A percentile compares a stretch with the other conserved stretches of the same genome.
Evolutionary conservation across 2,329 filamentous ascomycete genomes (phyloP).

Genomic region (Beauveria australis): DNA sequence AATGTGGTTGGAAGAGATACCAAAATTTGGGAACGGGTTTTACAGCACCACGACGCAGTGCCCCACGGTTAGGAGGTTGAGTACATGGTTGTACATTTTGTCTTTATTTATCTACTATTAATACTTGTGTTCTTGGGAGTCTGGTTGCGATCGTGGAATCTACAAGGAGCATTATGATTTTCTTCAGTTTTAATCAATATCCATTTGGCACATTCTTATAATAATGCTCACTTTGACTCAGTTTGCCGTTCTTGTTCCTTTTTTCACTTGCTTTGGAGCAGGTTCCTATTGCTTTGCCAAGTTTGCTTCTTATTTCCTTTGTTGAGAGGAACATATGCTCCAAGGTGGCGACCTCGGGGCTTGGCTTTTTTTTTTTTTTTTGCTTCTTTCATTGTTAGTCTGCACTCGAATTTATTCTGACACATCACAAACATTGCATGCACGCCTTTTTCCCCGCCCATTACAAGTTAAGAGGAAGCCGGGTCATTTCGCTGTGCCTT

Average conservation of each 20-base stretch:
- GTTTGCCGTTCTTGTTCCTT: background rate
- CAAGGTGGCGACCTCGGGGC: slow-evolving; percentile 13
- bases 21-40: slow-evolving; percentile 3
- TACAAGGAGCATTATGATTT: background rate
- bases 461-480: background rate
- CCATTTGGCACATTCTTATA: background rate
- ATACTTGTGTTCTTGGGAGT: background rate
- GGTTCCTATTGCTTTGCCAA: background rate
- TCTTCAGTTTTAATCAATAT: background rate
- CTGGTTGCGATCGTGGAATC: background rate
- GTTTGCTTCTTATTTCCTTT: slow-evolving; percentile 1
- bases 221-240: no score
- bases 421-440: slow-evolving; percentile 3
- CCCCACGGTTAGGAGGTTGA: slow-evolving; percentile 3
- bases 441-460: background rate
- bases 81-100: background rate
- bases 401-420: slow-evolving; percentile 11
- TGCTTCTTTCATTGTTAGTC: slow-evolving; percentile 13
- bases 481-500: background rate
- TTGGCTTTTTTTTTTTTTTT: slow-evolving; percentile 14
- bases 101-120: background rate
- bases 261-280: background rate
- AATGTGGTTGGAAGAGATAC: slow-evolving; percentile 5
- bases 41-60: slow-evolving; percentile 11
- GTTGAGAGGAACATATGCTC: background rate